A percentile compares a stretch with the other conserved stretches of the same genome.
phyloP scores from a whole-genome alignment of 176 grass and related monocot genomes.

The Avena eriantha region DNA sequence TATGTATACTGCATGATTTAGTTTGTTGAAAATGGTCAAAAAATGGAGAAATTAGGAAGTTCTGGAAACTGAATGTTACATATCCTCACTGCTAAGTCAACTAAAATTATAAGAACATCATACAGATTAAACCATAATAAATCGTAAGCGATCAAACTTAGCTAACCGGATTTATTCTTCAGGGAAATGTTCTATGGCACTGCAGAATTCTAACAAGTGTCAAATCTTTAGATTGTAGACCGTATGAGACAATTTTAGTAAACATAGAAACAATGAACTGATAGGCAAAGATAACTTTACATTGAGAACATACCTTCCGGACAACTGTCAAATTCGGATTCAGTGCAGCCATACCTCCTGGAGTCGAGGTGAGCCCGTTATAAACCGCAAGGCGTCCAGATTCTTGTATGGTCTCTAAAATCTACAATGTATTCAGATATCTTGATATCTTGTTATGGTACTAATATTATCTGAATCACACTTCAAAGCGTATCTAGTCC shows the following conservation, averaged over 20 bases:
- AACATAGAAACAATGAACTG: neutral
- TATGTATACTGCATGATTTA: too few relatives aligned
- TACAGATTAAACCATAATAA: too few relatives aligned
- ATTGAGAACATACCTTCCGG: constrained; percentile 75
- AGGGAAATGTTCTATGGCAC: too few relatives aligned
- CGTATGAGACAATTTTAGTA: constrained; percentile 39
- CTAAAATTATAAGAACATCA: too few relatives aligned
- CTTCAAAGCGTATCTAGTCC: constrained; percentile 33
- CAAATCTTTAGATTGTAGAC: too few relatives aligned
- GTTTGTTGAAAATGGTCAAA: too few relatives aligned
- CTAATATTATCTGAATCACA: neutral
- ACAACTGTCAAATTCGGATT: constrained; percentile 95
- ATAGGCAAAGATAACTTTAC: constrained; percentile 7
- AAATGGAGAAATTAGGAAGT: too few relatives aligned
- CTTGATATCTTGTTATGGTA: neutral
- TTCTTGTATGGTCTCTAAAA: constrained; percentile 93
- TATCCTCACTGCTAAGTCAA: too few relatives aligned
- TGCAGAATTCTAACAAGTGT: too few relatives aligned
- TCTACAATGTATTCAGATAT: constrained; percentile 56
- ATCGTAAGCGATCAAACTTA: too few relatives aligned
- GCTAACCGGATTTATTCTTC: too few relatives aligned
- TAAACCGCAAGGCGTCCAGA: constrained; percentile 84
- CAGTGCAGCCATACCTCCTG: constrained; percentile 84
- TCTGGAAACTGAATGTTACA: too few relatives aligned
- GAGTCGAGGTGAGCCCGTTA: constrained; percentile 91